Conservation (phyloP, 2,329 filamentous ascomycete species). For the Colletotrichum horii region DNA sequence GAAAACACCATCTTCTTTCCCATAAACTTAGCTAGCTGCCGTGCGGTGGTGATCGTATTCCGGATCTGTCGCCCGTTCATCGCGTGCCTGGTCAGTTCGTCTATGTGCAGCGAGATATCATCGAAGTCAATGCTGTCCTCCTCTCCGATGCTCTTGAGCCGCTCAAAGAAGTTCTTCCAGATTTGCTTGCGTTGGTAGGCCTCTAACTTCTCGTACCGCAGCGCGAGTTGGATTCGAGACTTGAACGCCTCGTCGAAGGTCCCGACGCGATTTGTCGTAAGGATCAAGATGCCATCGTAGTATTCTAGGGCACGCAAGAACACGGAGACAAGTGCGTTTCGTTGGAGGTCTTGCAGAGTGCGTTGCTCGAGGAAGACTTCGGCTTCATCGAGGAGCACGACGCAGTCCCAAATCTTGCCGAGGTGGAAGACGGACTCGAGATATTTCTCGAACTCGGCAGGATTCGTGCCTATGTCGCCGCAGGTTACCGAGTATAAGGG, state of each 20-base stretch:
- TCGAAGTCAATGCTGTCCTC: background rate
- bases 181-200: background rate
- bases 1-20: background rate
- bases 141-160: background rate
- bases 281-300: constrained; percentile 31
- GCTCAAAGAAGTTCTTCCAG: background rate
- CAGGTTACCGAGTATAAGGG: constrained; percentile 31
- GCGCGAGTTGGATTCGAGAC: constrained; percentile 36
- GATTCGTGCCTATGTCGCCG: constrained; percentile 28
- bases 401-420: constrained; percentile 35
- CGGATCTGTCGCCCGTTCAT: background rate
- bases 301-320: constrained; percentile 31
- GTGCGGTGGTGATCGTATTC: background rate
- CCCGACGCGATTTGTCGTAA: constrained; percentile 49
- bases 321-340: constrained; percentile 28
- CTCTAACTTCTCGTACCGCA: background rate
- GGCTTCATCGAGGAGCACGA: constrained; percentile 32
- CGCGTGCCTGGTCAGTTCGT: background rate
- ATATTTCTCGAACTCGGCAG: constrained; percentile 25
- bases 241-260: constrained; percentile 45
- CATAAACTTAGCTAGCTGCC: background rate
- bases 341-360: constrained; percentile 66
- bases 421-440: constrained; percentile 33
- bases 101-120: background rate
- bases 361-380: constrained; percentile 32